Evolutionary conservation across 805 yeast genomes (phyloP).

Genomic region (Ogataea ramenticola): DNA sequence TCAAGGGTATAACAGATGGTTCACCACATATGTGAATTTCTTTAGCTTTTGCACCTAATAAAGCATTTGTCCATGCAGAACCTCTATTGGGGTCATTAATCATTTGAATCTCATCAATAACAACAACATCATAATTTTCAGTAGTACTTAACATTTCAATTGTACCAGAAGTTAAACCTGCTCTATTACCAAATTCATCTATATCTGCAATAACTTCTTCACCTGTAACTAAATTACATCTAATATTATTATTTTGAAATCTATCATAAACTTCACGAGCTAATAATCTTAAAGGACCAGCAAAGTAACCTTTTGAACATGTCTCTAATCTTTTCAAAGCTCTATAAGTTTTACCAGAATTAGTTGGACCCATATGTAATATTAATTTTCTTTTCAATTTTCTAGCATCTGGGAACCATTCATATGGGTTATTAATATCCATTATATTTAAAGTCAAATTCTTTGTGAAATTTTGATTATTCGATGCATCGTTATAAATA

Average conservation of each 20-base stretch:
- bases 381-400: conserved; percentile 68
- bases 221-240: conserved; percentile 90
- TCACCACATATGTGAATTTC: conserved; percentile 95
- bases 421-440: conserved; percentile 54
- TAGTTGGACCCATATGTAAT: conserved; percentile 98
- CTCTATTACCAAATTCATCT: conserved; percentile 65
- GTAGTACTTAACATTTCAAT: conserved; percentile 83
- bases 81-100: conserved; percentile 75
- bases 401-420: conserved; percentile 85
- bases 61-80: conserved; percentile 89
- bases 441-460: conserved; percentile 27
- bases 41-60: conserved; percentile 77
- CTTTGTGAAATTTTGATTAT: conserved; percentile 25
- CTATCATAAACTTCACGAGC: conserved; percentile 90
- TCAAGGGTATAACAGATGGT: conserved; percentile 66
- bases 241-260: conserved; percentile 54
- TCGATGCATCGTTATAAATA: conserved; percentile 20
- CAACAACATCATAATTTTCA: conserved; percentile 73
- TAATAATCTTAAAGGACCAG: conserved; percentile 86
- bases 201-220: conserved; percentile 76
- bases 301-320: conserved; percentile 76
- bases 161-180: conserved; percentile 78
- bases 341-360: conserved; percentile 87
- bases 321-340: conserved; percentile 64
- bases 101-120: conserved; percentile 96